Evolutionary conservation across 306 rosid genomes (phyloP), one percentile per base, ranked within the genome.

Genomic region (Rosa multiflora): DNA sequence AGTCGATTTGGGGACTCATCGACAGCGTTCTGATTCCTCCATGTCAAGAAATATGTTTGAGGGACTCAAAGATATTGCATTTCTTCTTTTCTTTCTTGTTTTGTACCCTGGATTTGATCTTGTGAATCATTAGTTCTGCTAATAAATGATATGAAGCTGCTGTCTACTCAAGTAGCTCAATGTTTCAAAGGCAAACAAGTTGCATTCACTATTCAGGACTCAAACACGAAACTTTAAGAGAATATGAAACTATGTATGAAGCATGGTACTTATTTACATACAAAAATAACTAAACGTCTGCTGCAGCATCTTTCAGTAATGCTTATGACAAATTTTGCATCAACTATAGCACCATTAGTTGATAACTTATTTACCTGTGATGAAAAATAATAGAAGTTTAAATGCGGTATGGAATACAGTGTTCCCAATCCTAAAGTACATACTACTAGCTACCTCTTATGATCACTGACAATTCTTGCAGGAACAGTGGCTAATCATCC

Each of bases 401-500:
- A 35, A 66, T 63, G 70, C 6, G 20, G 46, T 63, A 12, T 13
- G 46, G 12, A n/a, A 7, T 62, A 12, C 46, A 66, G 23, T 35
- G 21, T 66, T 66, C 70, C 37, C 44, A 37, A 66, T 62, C 39
- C 42, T 62, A 29, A 29, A 6, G 71, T 20, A 37, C 71, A 17
- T 44, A 44, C 47, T 10, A 17, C 18, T 32, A 62, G 37, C 68
- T 29, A 8, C 67, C 67, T 62, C 20, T 62, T 29, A 29, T 62
- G 42, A 62, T 29, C 68, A 63, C n/a, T 32, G n/a, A 32, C 3
- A 29, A 17, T 37, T 66, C 13, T 66, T 17, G 47, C 70, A 7
- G 42, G 37, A n/a, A 51, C 56, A 46, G 26, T 17, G 3, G 18
- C 29, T 32, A 76, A 64, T 86, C 92, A 80, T 89, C 97, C 97